Evolutionary conservation across 2,329 filamentous ascomycete species (phyloP), one percentile per base, ranked within the genome.

Genomic region (Purpureocillium lavendulum): DNA sequence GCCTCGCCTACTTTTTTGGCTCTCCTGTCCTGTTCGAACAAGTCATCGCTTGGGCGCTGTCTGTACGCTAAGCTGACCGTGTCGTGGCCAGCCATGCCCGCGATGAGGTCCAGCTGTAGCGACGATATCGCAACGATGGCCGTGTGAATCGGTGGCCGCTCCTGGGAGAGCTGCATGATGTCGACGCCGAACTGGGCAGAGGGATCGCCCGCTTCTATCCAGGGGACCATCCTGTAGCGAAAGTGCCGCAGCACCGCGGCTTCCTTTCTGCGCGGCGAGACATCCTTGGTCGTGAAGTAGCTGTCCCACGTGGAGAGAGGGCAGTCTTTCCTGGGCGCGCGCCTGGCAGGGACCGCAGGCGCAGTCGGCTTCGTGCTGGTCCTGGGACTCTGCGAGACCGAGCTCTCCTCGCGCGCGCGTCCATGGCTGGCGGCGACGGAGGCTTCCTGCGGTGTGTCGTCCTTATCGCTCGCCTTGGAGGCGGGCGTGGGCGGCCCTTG

Each of bases 161-260:
- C 37, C 32, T 48, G 44, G 13, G 40, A 47, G 15, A 48, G 39
- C 24, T 36, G 38, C 47, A 50, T 49, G 9, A 45, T 14, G n/a
- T 43, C 42, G 3, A 44, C 41, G 14, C 42, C 45, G 18, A 50
- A 47, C 8, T 15, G 34, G 15, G 41, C 43, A 7, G 30, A 30
- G 4, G 44, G 33, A 17, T 48, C 44, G 15, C 45, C 48, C 11
- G 47, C 47, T 15, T 49, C 47, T 2, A 50, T 46, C 48, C 47
- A 50, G 9, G 47, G 48, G 2, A 40, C 47, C n/a, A 46, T 45
- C 16, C 43, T 43, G 33, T 50, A 50, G 24, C 40, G 47, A 17
- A 49, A 50, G 17, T 50, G 45, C 5, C 48, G 43, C 16, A 49
- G 33, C 10, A 45, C 31, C 1, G 44, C 47, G 14, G 38, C 41